Conservation (phyloP, 2,329 filamentous ascomycete species). For the Colletotrichum aenigma region DNA sequence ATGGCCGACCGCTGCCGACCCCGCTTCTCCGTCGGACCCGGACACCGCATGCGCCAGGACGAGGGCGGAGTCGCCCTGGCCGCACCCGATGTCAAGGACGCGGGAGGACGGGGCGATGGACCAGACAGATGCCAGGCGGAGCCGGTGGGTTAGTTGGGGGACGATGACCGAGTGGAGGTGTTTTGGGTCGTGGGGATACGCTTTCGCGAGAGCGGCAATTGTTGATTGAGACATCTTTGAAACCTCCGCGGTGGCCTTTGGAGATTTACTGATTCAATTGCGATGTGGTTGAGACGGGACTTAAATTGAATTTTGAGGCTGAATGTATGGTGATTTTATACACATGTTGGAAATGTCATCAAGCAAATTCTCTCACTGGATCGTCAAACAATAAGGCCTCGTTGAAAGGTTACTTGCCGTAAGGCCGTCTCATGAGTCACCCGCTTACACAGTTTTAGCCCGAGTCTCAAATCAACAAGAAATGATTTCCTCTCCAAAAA, state of each 20-base stretch:
- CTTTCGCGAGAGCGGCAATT: not conserved
- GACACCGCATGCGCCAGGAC: constrained; percentile 12
- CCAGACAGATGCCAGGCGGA: constrained; percentile 13
- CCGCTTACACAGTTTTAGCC: not conserved
- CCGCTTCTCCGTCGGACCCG: not conserved
- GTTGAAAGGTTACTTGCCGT: not conserved
- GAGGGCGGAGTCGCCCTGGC: constrained; percentile 17
- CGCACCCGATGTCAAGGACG: constrained; percentile 22
- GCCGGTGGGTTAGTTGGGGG: constrained; percentile 15
- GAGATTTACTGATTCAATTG: not conserved
- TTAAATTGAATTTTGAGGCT: not conserved
- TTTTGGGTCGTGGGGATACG: constrained; percentile 7
- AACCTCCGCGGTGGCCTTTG: not conserved
- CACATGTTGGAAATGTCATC: not conserved
- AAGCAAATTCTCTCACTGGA: not conserved
- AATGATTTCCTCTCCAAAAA: not conserved
- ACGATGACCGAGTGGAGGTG: not conserved
- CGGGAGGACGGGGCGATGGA: constrained; percentile 5
- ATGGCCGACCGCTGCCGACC: not conserved
- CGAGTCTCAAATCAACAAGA: not conserved
- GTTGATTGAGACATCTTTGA: not conserved
- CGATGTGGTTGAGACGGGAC: not conserved
- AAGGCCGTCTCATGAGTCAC: not conserved
- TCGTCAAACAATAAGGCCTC: not conserved
- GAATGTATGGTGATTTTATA: not conserved